These are phyloP conservation scores for Talaromyces amestolkiae DNA, from an alignment of 2,329 filamentous ascomycete species.

Conservation along the genomic window DNA sequence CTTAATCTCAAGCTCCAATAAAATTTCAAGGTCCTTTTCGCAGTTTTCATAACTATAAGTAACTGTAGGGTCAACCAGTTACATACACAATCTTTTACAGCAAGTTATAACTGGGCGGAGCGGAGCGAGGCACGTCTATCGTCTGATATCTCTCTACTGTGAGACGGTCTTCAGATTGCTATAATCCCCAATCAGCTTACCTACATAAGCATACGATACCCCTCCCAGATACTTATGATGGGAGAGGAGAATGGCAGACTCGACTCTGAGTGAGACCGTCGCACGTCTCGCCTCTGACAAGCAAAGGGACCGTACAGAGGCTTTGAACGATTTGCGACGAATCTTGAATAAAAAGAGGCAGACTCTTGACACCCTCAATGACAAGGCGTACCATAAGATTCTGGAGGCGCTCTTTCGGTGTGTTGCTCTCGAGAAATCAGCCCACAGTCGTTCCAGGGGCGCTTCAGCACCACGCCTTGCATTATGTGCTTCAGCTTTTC, in stretches of 20 bases:
- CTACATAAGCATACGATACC: background rate
- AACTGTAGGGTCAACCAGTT: too few species aligned
- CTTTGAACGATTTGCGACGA: constrained; percentile 55
- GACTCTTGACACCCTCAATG: constrained; percentile 54
- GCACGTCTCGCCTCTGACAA: constrained; percentile 44
- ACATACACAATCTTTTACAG: too few species aligned
- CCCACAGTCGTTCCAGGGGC: constrained; percentile 56
- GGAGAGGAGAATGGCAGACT: constrained; percentile 38
- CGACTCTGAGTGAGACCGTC: constrained; percentile 43
- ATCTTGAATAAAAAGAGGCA: constrained; percentile 52
- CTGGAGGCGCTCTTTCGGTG: constrained; percentile 77
- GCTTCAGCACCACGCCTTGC: constrained; percentile 59
- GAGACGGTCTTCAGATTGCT: background rate
- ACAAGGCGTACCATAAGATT: constrained; percentile 77
- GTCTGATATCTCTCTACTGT: constrained; percentile 3
- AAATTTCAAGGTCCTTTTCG: too few species aligned
- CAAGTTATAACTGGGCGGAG: too few species aligned
- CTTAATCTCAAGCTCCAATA: too few species aligned
- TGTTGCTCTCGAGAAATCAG: constrained; percentile 66
- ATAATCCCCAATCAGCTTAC: background rate
- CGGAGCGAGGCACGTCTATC: background rate
- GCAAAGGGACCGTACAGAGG: constrained; percentile 49
- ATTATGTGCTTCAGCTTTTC: constrained; percentile 68
- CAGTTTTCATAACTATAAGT: too few species aligned
- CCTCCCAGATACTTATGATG: constrained; percentile 1